Evolutionary conservation across 306 rosid genomes (phyloP).

Genomic region (Pueraria montana): DNA sequence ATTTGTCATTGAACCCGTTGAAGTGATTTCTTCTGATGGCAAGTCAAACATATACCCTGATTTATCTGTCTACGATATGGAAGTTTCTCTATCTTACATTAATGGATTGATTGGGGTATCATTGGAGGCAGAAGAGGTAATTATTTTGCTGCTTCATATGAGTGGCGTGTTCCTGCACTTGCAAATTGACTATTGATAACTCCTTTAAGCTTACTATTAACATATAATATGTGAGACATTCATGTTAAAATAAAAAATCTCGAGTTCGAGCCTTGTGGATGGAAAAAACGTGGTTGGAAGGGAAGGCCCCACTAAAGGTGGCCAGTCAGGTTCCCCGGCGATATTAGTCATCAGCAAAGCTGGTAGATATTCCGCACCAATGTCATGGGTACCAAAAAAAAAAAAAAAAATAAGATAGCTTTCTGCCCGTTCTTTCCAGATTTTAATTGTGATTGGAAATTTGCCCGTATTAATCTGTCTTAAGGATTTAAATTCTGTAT

Average conservation of each 20-base stretch:
- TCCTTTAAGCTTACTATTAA: background rate
- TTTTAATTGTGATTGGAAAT: background rate
- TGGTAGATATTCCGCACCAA: no score
- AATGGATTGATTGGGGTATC: constrained; percentile 76
- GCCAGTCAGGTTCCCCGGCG: no score
- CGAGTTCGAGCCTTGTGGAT: no score
- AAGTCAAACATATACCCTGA: constrained; percentile 81
- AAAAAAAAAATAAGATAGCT: background rate
- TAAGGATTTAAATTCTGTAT: background rate
- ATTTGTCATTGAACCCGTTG: constrained; percentile 89
- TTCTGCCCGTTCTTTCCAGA: background rate
- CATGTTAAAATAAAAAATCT: background rate
- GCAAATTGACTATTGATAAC: constrained; percentile 22
- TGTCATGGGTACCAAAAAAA: no score
- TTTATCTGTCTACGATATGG: constrained; percentile 83
- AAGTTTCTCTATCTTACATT: constrained; percentile 83
- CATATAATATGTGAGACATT: background rate
- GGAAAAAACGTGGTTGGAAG: no score
- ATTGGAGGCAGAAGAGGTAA: constrained; percentile 83
- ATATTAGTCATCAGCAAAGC: no score
- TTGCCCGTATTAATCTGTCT: background rate
- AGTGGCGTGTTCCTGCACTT: constrained; percentile 8
- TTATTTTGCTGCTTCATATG: constrained; percentile 29
- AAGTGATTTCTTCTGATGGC: constrained; percentile 86
- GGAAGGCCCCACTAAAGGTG: no score